These are phyloP conservation scores for Didymella arachidicola DNA, from an alignment of 2,329 filamentous ascomycete species.

Conservation along the genomic window DNA sequence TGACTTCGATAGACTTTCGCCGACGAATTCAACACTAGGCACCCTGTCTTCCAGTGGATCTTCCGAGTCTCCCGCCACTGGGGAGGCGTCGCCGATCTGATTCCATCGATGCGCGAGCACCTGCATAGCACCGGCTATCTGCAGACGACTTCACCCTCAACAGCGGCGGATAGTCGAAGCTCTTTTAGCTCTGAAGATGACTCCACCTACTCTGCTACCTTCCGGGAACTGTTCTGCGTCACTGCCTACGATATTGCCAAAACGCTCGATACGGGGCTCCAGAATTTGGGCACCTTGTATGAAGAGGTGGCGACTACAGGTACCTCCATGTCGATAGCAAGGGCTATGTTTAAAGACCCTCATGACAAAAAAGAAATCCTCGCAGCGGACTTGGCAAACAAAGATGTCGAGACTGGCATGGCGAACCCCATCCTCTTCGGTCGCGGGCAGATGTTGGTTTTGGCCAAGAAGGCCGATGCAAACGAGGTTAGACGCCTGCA, in stretches of 20 bases:
- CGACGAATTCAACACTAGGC: constrained; percentile 77
- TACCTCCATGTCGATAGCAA: constrained; percentile 65
- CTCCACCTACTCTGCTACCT: constrained; percentile 75
- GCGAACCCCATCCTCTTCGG: constrained; percentile 59
- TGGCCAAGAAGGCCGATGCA: constrained; percentile 70
- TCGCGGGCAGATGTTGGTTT: constrained; percentile 80
- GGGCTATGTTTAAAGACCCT: constrained; percentile 60
- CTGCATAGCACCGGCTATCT: constrained; percentile 61
- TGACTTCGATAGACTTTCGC: constrained; percentile 61
- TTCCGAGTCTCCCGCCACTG: constrained; percentile 83
- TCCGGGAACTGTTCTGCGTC: constrained; percentile 83
- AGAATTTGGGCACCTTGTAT: constrained; percentile 73
- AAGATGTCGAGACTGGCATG: constrained; percentile 53
- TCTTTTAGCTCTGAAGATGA: constrained; percentile 59
- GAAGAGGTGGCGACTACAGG: constrained; percentile 77
- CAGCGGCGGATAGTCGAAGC: constrained; percentile 27
- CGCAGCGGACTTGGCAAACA: constrained; percentile 32
- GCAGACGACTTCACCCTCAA: constrained; percentile 29
- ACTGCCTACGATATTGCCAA: constrained; percentile 77
- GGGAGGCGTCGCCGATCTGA: constrained; percentile 70
- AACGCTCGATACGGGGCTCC: constrained; percentile 68
- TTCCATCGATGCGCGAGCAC: constrained; percentile 76
- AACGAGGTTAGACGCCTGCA: constrained; percentile 70
- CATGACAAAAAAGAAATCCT: constrained; percentile 35
- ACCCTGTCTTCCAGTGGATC: constrained; percentile 87